A percentile compares a stretch with the other conserved stretches of the same genome.
Evolutionary conservation across 306 rosid species (phyloP).

Genomic region (Cotoneaster glaucophyllus): DNA sequence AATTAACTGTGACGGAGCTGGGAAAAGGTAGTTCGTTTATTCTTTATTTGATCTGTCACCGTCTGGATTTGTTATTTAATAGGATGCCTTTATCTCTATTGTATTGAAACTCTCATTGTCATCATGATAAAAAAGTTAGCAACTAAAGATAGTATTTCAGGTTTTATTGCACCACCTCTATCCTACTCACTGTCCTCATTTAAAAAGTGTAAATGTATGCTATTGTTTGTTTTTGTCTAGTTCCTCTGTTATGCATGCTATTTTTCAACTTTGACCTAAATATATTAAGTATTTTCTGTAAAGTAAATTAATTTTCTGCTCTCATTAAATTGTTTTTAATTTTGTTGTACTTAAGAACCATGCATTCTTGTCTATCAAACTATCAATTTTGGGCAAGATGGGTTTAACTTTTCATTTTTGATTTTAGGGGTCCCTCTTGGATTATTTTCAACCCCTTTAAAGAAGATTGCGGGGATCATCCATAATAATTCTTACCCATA

Average conservation of each 20-base stretch:
- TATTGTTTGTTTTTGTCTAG: background rate
- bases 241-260: background rate
- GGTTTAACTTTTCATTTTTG: conserved; percentile 12
- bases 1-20: conserved; percentile 70
- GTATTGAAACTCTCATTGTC: background rate
- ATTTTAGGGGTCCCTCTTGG: conserved; percentile 69
- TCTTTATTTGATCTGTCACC: background rate
- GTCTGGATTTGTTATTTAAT: background rate
- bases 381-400: background rate
- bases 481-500: conserved; percentile 37
- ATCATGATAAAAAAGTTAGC: background rate
- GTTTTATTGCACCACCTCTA: background rate
- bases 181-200: background rate
- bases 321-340: background rate
- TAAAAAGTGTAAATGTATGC: background rate
- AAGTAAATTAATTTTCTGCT: background rate
- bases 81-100: background rate
- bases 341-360: background rate
- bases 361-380: background rate
- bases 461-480: conserved; percentile 47
- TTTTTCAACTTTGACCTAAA: background rate
- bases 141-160: background rate
- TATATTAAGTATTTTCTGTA: background rate
- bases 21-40: conserved; percentile 53
- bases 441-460: conserved; percentile 68